Evolutionary conservation across 768 basidiomycete genomes (phyloP), one percentile per base, ranked within the genome.

Genomic region (Cyathus striatus): DNA sequence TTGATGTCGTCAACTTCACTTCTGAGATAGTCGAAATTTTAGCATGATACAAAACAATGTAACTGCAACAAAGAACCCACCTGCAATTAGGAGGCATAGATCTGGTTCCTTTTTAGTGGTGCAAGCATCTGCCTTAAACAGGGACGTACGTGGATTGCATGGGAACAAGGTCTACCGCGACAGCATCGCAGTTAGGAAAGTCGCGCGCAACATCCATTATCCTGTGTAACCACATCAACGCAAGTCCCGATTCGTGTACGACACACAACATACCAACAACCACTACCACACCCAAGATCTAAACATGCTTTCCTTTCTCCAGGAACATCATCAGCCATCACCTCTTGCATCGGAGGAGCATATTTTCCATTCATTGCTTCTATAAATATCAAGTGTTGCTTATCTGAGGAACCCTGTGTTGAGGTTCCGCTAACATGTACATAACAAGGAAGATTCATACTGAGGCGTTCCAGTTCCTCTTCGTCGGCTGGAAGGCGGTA

Each of bases 261-360:
- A 6, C 9, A 43, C 34, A 35, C 42, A 23, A 54, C 70, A 45
- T 50, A 86, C 88, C 88, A 90, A 49, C 71, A 76, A 37, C 86
- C 88, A 49, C 81, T 84, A 13, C 88, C 88, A 55, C 86, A 88
- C 6, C 88, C 88, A 21, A 90, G 70, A 60, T 90, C 88, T 13
- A 90, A 66, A 38, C 75, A 69, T 5, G 78, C 66, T 59, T 87
- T 89, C 21, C 60, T 66, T 50, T 80, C 74, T 16, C 77, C 77
- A 5, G 73, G 69, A 12, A 63, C 64, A 52, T 81, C 75, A 26
- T 83, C 75, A 18, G 65, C 73, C 70, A 90, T 72, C 41, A 87
- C 62, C 36, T 79, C 66, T 14, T 62, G 53, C 52, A 90, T 61
- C 4, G 73, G 70, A 6, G 77, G 75, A 0, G 80, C 76, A 50